A percentile compares a stretch with the other conserved stretches of the same genome.
Conservation (phyloP, 495 filamentous ascomycete species). For the Podospora comata region DNA sequence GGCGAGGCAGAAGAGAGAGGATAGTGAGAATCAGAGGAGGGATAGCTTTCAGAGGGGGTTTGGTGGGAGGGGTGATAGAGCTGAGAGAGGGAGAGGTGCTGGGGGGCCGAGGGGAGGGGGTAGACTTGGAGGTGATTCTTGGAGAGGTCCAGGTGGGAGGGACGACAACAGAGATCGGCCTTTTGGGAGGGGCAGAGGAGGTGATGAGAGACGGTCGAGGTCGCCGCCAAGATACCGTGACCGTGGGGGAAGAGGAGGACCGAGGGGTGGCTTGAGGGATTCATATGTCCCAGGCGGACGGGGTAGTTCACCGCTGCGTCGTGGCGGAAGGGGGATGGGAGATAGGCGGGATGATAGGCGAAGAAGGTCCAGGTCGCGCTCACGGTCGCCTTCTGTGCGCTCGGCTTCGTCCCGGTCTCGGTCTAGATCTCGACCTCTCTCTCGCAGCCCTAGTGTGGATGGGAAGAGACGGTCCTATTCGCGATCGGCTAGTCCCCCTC, state of each 20-base stretch:
- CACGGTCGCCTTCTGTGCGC: slow-evolving; percentile 28
- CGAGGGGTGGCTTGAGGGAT: slow-evolving; percentile 25
- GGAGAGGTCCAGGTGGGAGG: slow-evolving; percentile 31
- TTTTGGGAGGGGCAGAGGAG: slow-evolving; percentile 38
- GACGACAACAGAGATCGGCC: slow-evolving; percentile 46
- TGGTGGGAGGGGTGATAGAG: slow-evolving; percentile 47
- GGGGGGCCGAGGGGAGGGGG: slow-evolving; percentile 6
- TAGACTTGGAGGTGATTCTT: slow-evolving; percentile 29
- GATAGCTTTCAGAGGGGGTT: slow-evolving; percentile 59
- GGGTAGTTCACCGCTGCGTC: slow-evolving; percentile 23
- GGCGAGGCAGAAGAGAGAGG: slow-evolving; percentile 60
- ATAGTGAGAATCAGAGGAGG: slow-evolving; percentile 51
- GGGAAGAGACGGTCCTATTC: slow-evolving; percentile 33
- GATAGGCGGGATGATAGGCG: slow-evolving; percentile 29
- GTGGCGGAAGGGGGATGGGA: slow-evolving; percentile 22
- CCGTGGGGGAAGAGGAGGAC: slow-evolving; percentile 20
- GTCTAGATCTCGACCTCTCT: slow-evolving; percentile 38
- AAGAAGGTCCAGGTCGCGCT: slow-evolving; percentile 29
- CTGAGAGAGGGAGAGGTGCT: slow-evolving; percentile 35
- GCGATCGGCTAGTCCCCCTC: slow-evolving; percentile 40
- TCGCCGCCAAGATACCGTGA: slow-evolving; percentile 58
- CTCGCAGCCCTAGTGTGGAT: slow-evolving; percentile 29
- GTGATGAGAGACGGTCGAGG: slow-evolving; percentile 52
- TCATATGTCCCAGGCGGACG: slow-evolving; percentile 30
- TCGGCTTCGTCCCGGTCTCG: slow-evolving; percentile 32